A percentile compares a stretch with the other conserved stretches of the same genome.
These are phyloP conservation scores for Blastosporella zonata DNA, from an alignment of 1,284 basidiomycete genomes.

Conservation along the genomic window DNA sequence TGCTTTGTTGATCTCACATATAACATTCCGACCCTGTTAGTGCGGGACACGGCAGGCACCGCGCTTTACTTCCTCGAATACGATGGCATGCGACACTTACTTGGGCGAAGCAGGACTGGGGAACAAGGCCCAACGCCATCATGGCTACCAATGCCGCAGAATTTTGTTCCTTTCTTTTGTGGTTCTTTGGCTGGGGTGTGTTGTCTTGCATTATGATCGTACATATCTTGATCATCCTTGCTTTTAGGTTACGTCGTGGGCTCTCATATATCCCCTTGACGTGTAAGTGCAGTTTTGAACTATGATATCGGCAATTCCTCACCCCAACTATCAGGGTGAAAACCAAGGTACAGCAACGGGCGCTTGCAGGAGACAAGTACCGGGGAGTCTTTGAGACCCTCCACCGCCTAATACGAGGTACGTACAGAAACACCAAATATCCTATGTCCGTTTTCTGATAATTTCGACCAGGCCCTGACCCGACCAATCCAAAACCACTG, in stretches of 20 bases:
- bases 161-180: constrained; percentile 81
- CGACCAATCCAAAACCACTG: constrained; percentile 65
- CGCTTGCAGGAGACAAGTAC: constrained; percentile 72
- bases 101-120: constrained; percentile 67
- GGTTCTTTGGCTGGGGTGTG: constrained; percentile 78
- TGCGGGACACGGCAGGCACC: constrained; percentile 80
- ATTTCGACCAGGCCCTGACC: constrained; percentile 61
- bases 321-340: constrained; percentile 62
- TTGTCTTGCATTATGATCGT: constrained; percentile 1
- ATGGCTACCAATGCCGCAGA: constrained; percentile 75
- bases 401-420: constrained; percentile 72
- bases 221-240: neutral
- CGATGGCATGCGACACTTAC: constrained; percentile 76
- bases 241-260: constrained; percentile 66
- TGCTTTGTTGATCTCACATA: constrained; percentile 1
- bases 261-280: constrained; percentile 80
- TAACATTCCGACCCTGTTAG: constrained; percentile 33
- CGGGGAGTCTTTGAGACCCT: constrained; percentile 74
- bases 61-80: constrained; percentile 87
- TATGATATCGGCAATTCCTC: neutral
- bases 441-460: neutral
- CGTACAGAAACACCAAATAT: constrained; percentile 10
- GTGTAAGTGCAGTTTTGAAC: constrained; percentile 50
- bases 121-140: constrained; percentile 73
- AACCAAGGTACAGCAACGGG: constrained; percentile 89